phyloP scores from a whole-genome alignment of 1,284 basidiomycete species.

The Tilletia walkeri region DNA sequence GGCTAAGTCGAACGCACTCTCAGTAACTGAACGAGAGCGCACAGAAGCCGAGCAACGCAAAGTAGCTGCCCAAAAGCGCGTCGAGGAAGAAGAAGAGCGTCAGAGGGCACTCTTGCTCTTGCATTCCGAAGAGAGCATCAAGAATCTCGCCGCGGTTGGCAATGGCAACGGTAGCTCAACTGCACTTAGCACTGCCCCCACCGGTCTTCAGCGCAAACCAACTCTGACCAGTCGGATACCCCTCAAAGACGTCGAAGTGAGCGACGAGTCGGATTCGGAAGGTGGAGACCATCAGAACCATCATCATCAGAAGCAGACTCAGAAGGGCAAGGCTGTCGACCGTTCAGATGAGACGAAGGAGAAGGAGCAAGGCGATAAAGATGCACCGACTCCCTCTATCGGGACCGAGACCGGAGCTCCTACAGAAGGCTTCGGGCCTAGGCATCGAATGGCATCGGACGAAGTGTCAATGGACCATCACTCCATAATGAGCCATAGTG shows the following conservation, averaged over 20 bases:
- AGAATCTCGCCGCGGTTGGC: neutral
- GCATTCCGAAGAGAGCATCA: neutral
- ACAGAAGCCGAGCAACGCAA: conserved; percentile 35
- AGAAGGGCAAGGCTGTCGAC: conserved; percentile 4
- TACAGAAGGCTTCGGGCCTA: neutral
- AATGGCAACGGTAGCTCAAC: neutral
- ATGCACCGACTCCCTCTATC: no score
- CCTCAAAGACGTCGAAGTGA: neutral
- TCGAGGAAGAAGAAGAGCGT: conserved; percentile 43
- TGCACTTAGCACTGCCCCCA: conserved; percentile 49
- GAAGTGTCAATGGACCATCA: neutral
- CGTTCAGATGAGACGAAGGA: neutral
- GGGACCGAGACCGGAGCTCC: no score
- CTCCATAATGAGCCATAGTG: neutral
- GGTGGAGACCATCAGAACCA: conserved; percentile 59
- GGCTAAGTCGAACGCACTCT: conserved; percentile 42
- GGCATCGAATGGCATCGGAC: neutral
- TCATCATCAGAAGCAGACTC: neutral
- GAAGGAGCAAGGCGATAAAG: no score
- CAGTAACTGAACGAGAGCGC: conserved; percentile 35
- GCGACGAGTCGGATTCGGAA: conserved; percentile 65
- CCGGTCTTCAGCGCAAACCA: conserved; percentile 23
- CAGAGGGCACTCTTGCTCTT: conserved; percentile 27
- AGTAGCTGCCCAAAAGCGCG: conserved; percentile 35
- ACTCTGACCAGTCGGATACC: conserved; percentile 9